Evolutionary conservation across 495 filamentous ascomycete species (phyloP), one percentile per base, ranked within the genome.

Genomic region (Lichina pygmaea): DNA sequence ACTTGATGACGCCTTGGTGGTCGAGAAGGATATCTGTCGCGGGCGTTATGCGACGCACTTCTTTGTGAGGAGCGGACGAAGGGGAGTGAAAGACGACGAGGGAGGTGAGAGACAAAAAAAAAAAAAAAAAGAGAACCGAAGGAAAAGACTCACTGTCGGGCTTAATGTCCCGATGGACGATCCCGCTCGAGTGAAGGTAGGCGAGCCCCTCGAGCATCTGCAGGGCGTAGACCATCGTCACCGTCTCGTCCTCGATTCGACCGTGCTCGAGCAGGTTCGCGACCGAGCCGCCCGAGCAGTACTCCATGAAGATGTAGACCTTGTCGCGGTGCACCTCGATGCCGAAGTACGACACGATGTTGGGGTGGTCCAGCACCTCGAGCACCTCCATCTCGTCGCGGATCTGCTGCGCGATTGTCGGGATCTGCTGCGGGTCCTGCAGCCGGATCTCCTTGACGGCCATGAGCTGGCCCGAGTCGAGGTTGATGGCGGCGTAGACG

Each of bases 221-320:
- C 32, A 97, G 67, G 24, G 86, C 82, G 55, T 97, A 97, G 6
- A 97, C 91, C 77, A 86, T 86, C 46, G 93, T 85, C 46, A 97
- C 86, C 12, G 84, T 92, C 60, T 97, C 89, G 52, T 97, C 89
- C 58, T 97, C 89, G 49, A 97, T 92, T 17, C 91, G 77, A 8
- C 89, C 89, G 54, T 97, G 86, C 59, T 97, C 89, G 13, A 97
- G 65, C 48, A 95, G 63, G 17, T 68, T 75, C 40, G 89, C 85
- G n/a, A 97, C 63, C 6, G 86, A 93, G 13, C 89, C 89, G 33
- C 91, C 86, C 3, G 81, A 86, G 54, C 89, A 97, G 58, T 91
- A 94, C 59, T 97, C 89, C 89, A 97, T 97, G 61, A 97, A 97
- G 51, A 97, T 91, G 60, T 95, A 97, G 6, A 95, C 91, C 54